Base-by-base conservation (phyloP, 2,329 filamentous ascomycete species). In the Aspergillus flavus region DNA sequence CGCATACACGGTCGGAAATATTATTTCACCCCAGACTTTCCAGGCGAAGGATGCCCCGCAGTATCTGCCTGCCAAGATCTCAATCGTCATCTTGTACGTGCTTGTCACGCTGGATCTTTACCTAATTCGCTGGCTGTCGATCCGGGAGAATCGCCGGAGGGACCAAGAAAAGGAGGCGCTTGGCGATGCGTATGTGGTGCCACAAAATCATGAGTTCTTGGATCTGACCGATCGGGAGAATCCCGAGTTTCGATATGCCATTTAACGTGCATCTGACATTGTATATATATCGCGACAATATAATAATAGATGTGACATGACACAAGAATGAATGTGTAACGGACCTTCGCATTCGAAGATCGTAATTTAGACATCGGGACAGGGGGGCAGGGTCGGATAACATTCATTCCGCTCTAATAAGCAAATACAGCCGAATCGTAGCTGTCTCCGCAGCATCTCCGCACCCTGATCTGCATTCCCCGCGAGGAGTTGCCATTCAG, bases 21-120 rank as follows among this genome's bases (percentile, higher is more conserved):
- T 81, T 60, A 80, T 81, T 55, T 75, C 73, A 0, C 79, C 79
- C 1, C 79, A 80, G 59, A 81, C 78, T 0, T 82, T 82, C 64
- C 76, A 78, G 62, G 69, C 72, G 7, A 70, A 71, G 6, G 76
- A 78, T 28, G 76, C 71, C 1, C 73, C 73, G n/a, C 41, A 66
- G 12, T 73, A 74, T 58, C 53, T 75, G 26, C 71, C 71, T 1
- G 71, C 71, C 16, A 73, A 73, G 57, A 71, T 73, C 32, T 69
- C 71, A 1, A 73, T 73, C 45, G 64, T 68, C n/a, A 67, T 73
- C n/a, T 45, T 71, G 19, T 72, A 72, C 34, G 65, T 68, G 32
- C 63, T 72, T 12, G 67, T 75, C 39, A 76, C 74, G 1, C 43
- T 76, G 0, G 75, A 76, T 50, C 62, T 76, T 1, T 63, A 67